Evolutionary conservation across 1,284 basidiomycete genomes (phyloP).

Genomic region (Apiotrichum montevideense): DNA sequence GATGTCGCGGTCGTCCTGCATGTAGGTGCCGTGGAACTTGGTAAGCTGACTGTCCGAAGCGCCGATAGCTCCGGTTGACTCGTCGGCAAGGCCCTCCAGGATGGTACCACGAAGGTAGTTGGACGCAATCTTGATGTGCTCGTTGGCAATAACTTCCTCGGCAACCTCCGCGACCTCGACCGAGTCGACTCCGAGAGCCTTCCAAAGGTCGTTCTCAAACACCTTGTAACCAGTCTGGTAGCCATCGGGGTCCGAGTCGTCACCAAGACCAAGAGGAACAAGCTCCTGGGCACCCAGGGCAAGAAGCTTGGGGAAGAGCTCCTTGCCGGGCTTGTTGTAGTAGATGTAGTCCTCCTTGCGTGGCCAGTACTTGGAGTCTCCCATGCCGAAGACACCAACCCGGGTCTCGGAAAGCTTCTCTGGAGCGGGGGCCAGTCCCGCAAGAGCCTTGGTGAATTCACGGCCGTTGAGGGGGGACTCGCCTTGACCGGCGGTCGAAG

Average conservation of each 20-base stretch:
- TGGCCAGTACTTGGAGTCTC: conserved; percentile 99
- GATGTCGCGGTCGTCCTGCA: conserved; percentile 97
- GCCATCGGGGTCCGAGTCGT: conserved; percentile 97
- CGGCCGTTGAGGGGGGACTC: conserved; percentile 96
- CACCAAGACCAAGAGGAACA: conserved; percentile 73
- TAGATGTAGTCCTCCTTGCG: conserved; percentile 91
- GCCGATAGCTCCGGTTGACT: conserved; percentile 79
- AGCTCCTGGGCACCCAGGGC: conserved; percentile 70
- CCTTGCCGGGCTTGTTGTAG: conserved; percentile 95
- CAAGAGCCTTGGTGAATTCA: conserved; percentile 78
- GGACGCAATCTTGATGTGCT: conserved; percentile 98
- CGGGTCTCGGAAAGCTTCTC: conserved; percentile 54
- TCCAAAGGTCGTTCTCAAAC: conserved; percentile 93
- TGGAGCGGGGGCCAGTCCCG: conserved; percentile 54
- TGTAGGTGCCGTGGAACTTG: conserved; percentile 98
- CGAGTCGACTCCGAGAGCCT: conserved; percentile 83
- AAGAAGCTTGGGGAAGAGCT: conserved; percentile 72
- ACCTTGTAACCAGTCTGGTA: conserved; percentile 91
- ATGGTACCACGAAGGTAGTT: conserved; percentile 94
- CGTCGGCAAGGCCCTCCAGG: conserved; percentile 80
- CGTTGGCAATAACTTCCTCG: conserved; percentile 96
- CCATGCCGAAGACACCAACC: conserved; percentile 87
- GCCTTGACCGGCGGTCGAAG: conserved; percentile 97
- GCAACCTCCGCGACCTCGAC: conserved; percentile 87
- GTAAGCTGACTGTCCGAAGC: conserved; percentile 89